phyloP scores from a whole-genome alignment of 495 filamentous ascomycete genomes.

The Ramalina peruviana region DNA sequence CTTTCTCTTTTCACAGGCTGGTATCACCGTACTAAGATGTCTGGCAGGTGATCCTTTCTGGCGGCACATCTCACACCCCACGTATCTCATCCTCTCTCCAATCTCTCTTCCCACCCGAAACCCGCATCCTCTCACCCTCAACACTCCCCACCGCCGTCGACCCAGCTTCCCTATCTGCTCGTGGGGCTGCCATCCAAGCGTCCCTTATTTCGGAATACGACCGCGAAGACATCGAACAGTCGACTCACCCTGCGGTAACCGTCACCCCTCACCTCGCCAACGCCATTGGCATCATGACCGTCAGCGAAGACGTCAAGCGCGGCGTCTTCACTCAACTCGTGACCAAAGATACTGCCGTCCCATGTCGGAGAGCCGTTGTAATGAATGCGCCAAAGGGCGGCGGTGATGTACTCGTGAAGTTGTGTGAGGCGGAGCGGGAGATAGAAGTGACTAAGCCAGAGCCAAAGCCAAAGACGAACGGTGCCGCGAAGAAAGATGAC shows the following conservation, averaged over 20 bases:
- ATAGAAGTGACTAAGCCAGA: conserved; percentile 86
- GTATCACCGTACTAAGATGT: no score
- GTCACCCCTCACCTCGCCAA: conserved; percentile 79
- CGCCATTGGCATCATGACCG: conserved; percentile 74
- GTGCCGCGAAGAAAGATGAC: conserved; percentile 34
- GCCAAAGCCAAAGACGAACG: conserved; percentile 43
- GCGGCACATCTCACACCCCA: conserved; percentile 86
- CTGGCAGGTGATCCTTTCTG: conserved; percentile 65
- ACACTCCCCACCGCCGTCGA: conserved; percentile 69
- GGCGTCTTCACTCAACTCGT: conserved; percentile 67
- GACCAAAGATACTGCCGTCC: conserved; percentile 73
- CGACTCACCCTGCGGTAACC: conserved; percentile 87
- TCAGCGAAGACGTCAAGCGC: conserved; percentile 42
- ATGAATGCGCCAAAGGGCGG: conserved; percentile 60
- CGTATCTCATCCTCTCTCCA: conserved; percentile 67
- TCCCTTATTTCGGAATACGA: conserved; percentile 88
- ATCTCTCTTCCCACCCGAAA: conserved; percentile 67
- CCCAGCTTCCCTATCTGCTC: conserved; percentile 76
- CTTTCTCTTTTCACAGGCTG: not conserved
- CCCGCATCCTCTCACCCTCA: conserved; percentile 68
- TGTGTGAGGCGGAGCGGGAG: conserved; percentile 72
- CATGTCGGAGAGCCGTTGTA: conserved; percentile 67
- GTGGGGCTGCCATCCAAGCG: conserved; percentile 91
- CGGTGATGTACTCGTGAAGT: conserved; percentile 71
- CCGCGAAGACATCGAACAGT: conserved; percentile 83